Percentiles rank a stretch among this genome's conserved stretches.
phyloP scores from a whole-genome alignment of 2,329 filamentous ascomycete species.

The Leptodontidium sp. region DNA sequence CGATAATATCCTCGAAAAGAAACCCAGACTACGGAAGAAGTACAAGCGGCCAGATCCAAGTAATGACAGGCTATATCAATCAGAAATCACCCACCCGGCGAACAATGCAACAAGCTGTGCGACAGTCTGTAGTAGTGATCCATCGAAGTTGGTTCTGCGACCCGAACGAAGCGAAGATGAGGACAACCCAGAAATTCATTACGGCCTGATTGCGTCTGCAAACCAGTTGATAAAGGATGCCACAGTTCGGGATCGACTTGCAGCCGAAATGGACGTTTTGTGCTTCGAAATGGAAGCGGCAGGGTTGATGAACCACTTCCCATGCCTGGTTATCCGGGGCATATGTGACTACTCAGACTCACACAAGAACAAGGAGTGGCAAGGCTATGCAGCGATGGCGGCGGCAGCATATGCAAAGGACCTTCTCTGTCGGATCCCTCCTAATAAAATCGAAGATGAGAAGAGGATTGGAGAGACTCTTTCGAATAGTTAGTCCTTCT shows the following conservation, averaged over 20 bases:
- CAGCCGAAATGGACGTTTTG: conserved; percentile 36
- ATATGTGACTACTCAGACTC: conserved; percentile 49
- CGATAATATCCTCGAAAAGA: conserved; percentile 37
- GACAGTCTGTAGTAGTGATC: neutral
- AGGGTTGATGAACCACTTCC: conserved; percentile 46
- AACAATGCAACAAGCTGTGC: conserved; percentile 17
- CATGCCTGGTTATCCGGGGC: conserved; percentile 46
- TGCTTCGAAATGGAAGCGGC: too few relatives aligned
- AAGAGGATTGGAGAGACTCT: neutral
- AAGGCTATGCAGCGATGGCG: conserved; percentile 34
- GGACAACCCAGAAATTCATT: conserved; percentile 43
- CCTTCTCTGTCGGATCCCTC: conserved; percentile 16
- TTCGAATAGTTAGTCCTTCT: too few relatives aligned
- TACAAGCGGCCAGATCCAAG: conserved; percentile 40
- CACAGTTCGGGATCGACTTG: conserved; percentile 29
- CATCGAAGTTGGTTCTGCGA: conserved; percentile 33
- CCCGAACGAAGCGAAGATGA: conserved; percentile 27
- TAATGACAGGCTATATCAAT: conserved; percentile 45
- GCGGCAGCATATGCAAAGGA: conserved; percentile 41
- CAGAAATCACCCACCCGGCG: conserved; percentile 26
- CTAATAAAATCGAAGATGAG: neutral
- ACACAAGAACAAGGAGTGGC: conserved; percentile 37
- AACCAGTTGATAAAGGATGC: conserved; percentile 41
- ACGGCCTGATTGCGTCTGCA: conserved; percentile 48
- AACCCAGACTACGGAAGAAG: conserved; percentile 41